Percentiles rank a stretch among this genome's conserved stretches.
Conservation (phyloP, 305 asterid genomes). For the Fraxinus floribunda region DNA sequence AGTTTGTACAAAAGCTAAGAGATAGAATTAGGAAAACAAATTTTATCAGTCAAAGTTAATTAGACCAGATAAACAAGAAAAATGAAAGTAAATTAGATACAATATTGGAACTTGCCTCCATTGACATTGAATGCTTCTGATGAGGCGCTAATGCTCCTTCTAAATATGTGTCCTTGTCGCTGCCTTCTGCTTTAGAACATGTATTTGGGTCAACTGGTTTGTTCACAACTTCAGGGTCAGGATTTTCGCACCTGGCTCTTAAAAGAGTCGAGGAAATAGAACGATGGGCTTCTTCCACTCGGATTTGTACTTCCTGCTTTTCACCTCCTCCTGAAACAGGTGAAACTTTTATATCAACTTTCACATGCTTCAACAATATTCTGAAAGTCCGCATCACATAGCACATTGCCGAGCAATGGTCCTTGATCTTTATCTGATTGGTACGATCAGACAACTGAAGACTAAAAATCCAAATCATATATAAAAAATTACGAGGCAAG, state of each 20-base stretch:
- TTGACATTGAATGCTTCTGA: conserved; percentile 45
- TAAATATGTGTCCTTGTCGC: conserved; percentile 23
- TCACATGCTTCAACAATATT: conserved; percentile 25
- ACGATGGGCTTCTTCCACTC: conserved; percentile 27
- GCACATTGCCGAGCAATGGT: neutral
- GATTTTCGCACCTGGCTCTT: conserved; percentile 24
- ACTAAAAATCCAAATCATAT: neutral
- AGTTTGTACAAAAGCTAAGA: neutral
- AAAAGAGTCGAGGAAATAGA: conserved; percentile 31
- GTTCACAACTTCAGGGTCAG: conserved; percentile 23
- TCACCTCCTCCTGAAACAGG: conserved; percentile 32
- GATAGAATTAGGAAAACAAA: neutral
- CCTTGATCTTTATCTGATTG: neutral
- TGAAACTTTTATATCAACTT: conserved; percentile 8
- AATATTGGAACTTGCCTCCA: conserved; percentile 46
- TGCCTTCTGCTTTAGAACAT: conserved; percentile 15
- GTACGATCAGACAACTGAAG: neutral
- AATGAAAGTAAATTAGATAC: neutral
- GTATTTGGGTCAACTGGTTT: conserved; percentile 24
- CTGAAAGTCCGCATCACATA: neutral
- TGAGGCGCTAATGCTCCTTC: conserved; percentile 29
- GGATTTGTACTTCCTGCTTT: conserved; percentile 30
- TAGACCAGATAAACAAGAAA: neutral
- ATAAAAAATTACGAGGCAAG: neutral
- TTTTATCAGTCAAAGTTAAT: neutral